Evolutionary conservation across 768 basidiomycete species (phyloP), one percentile per base, ranked within the genome.

Genomic region (Coprinellus micaceus): DNA sequence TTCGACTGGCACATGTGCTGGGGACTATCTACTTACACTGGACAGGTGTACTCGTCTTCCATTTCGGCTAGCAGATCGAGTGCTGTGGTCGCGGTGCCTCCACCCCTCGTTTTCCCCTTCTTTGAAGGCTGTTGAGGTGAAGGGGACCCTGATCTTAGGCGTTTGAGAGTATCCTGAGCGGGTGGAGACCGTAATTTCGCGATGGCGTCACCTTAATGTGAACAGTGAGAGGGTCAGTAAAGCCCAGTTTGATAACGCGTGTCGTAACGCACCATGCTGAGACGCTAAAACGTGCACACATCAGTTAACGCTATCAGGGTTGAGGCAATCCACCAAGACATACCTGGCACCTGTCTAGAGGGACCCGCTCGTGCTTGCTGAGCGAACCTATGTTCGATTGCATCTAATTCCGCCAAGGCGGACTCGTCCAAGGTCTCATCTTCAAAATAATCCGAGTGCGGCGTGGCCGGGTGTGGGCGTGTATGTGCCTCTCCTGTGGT

Each of bases 31-130:
- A 77, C 86, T 46, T 66, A 89, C 89, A 91, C 86, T 1, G 89
- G 81, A 67, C 89, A 91, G 15, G 73, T 81, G 47, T 89, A 67
- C 61, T 88, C 87, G 43, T 82, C 78, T 64, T 86, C 86, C 47
- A 83, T 80, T n/a, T 61, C 72, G 2, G 73, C 71, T 40, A 88
- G 65, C 17, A 73, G 57, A 52, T 10, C 72, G 9, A 12, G 4
- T 25, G 25, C 15, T 10, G 7, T 29, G 15, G 24, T 50, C 4
- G 9, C 26, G 39, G 10, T 17, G 28, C 66, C 64, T 26, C 48
- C 55, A 12, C 62, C 71, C 57, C 72, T 79, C 56, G 62, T 67
- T 63, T 82, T 84, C 15, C 76, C 78, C 67, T 80, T 82, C 59
- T 71, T 72, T 52, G 59, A 63, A 56, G 52, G 12, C 45, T 52